Conservation (phyloP, 2,329 filamentous ascomycete genomes). For the Colletotrichum agaves region DNA sequence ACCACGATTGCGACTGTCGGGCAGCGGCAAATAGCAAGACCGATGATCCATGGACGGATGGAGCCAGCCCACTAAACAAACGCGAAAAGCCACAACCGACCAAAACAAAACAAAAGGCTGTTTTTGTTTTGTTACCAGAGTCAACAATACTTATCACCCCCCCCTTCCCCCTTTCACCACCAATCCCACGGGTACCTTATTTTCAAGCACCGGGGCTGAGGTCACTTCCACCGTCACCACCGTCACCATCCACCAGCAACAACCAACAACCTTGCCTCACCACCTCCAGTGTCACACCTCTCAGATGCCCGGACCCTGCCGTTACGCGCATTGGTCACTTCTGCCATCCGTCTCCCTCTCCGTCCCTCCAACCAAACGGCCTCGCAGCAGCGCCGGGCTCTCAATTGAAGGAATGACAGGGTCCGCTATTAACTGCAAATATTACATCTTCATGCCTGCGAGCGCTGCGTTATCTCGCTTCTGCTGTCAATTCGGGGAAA, state of each 20-base stretch:
- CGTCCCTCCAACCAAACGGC: constrained; percentile 1
- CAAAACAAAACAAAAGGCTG: constrained; percentile 34
- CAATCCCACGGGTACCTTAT: background rate
- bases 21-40: constrained; percentile 25
- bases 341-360: constrained; percentile 4
- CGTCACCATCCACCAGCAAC: constrained; percentile 15
- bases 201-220: background rate
- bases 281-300: constrained; percentile 6
- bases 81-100: constrained; percentile 36
- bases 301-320: constrained; percentile 20
- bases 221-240: constrained; percentile 22
- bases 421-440: constrained; percentile 32
- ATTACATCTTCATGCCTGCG: constrained; percentile 33
- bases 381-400: background rate
- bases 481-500: constrained; percentile 9
- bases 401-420: constrained; percentile 11
- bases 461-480: constrained; percentile 9
- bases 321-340: constrained; percentile 14
- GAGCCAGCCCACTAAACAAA: constrained; percentile 35
- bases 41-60: constrained; percentile 31
- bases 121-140: constrained; percentile 13
- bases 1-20: constrained; percentile 14
- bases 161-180: background rate
- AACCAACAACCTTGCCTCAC: constrained; percentile 26
- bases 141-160: constrained; percentile 9